Percentiles rank a stretch among this genome's conserved stretches.
These are phyloP conservation scores for Elaeagnus macrophylla DNA, from an alignment of 306 rosid genomes.

Conservation along the genomic window DNA sequence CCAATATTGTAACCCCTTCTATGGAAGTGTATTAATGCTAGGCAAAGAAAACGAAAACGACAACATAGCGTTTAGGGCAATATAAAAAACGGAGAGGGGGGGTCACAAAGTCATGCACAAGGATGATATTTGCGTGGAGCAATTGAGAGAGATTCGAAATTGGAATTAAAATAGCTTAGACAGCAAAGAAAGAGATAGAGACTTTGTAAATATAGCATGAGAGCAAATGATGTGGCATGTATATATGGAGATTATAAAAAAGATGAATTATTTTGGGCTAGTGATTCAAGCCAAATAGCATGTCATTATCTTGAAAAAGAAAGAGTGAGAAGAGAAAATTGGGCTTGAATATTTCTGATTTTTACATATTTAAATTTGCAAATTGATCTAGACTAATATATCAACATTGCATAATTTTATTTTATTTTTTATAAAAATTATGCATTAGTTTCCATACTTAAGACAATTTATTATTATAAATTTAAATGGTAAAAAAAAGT, in stretches of 20 bases:
- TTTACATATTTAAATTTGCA: no score
- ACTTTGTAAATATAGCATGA: constrained; percentile 37
- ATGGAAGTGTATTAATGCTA: background rate
- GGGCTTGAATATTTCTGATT: no score
- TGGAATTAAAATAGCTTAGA: background rate
- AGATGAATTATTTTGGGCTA: no score
- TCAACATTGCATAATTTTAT: constrained; percentile 4
- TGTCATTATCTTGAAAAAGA: no score
- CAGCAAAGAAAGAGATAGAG: background rate
- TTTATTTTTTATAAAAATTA: no score
- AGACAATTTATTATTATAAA: no score
- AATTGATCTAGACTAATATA: no score
- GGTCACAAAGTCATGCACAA: constrained; percentile 35
- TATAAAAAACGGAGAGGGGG: constrained; percentile 5
- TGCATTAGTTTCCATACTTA: no score
- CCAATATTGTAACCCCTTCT: no score
- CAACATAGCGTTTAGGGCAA: constrained; percentile 15
- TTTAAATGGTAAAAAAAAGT: no score
- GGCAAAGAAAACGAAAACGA: constrained; percentile 30
- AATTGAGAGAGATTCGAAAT: constrained; percentile 44
- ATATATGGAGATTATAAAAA: constrained; percentile 27
- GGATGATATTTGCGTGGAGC: constrained; percentile 56
- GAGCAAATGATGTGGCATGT: constrained; percentile 47
- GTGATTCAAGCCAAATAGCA: no score
- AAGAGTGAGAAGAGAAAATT: no score